phyloP scores from a whole-genome alignment of 768 basidiomycete genomes.

The Antrodiella citrinella region DNA sequence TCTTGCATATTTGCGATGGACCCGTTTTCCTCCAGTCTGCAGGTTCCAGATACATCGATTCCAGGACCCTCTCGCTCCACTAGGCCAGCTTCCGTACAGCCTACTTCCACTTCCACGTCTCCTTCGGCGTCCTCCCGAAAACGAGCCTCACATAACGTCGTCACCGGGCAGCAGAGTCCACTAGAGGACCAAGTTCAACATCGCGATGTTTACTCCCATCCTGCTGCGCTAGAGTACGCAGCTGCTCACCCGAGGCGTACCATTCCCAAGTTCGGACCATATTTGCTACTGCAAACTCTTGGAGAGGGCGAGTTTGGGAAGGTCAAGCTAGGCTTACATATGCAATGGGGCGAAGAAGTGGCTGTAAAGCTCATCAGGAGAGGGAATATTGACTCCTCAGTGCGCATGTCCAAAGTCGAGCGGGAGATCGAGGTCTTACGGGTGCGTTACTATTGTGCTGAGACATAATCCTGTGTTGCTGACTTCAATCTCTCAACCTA shows the following conservation, averaged over 20 bases:
- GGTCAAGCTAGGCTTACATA: constrained; percentile 95
- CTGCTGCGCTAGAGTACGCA: constrained; percentile 76
- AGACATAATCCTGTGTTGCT: constrained; percentile 6
- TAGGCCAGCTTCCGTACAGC: constrained; percentile 55
- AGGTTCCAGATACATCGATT: constrained; percentile 36
- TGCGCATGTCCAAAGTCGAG: constrained; percentile 91
- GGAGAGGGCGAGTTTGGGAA: constrained; percentile 99
- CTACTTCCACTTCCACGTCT: constrained; percentile 30
- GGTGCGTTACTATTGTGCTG: constrained; percentile 40
- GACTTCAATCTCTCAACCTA: constrained; percentile 24
- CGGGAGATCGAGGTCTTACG: constrained; percentile 95
- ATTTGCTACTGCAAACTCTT: constrained; percentile 89
- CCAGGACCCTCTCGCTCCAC: constrained; percentile 38
- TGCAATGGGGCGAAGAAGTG: constrained; percentile 94
- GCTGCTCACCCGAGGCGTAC: constrained; percentile 78
- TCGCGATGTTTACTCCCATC: constrained; percentile 77
- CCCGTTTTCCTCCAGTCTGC: constrained; percentile 25
- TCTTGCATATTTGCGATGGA: constrained; percentile 18
- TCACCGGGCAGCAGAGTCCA: constrained; percentile 38
- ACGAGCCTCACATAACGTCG: constrained; percentile 67
- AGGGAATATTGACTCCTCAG: constrained; percentile 80
- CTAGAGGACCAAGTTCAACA: constrained; percentile 42
- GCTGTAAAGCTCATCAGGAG: constrained; percentile 95
- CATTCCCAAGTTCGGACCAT: constrained; percentile 92
- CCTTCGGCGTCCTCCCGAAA: constrained; percentile 35